Conservation (phyloP, 192 early-diverging fungal genomes). For the Mortierella hygrophila region DNA sequence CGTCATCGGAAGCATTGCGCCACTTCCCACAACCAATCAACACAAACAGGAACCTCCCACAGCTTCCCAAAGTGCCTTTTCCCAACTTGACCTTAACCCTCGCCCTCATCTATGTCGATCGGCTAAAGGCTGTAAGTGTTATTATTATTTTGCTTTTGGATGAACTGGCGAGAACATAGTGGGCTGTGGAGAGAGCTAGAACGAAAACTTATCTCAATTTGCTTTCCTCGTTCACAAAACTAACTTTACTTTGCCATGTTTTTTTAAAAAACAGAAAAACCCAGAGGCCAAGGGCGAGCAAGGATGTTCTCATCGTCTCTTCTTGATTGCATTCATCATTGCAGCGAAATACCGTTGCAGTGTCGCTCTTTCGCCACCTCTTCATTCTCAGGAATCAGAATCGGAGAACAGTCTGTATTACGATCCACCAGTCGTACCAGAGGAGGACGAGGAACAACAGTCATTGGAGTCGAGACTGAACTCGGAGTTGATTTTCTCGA, state of each 20-base stretch:
- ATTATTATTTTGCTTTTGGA: neutral
- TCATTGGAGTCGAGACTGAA: conserved; percentile 24
- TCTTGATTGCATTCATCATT: conserved; percentile 63
- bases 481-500: conserved; percentile 47
- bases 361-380: conserved; percentile 30
- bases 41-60: neutral
- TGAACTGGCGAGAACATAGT: neutral
- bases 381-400: conserved; percentile 9
- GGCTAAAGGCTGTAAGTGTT: conserved; percentile 52
- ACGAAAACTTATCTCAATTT: neutral
- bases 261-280: conserved; percentile 46
- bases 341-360: conserved; percentile 60
- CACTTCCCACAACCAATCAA: neutral
- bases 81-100: conserved; percentile 49
- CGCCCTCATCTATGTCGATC: conserved; percentile 47
- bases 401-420: neutral
- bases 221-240: neutral
- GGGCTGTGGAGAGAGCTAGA: neutral
- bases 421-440: neutral
- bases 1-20: neutral
- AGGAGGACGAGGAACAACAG: neutral
- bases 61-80: conserved; percentile 32
- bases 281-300: conserved; percentile 56
- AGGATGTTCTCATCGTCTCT: conserved; percentile 62
- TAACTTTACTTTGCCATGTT: neutral